phyloP scores from a whole-genome alignment of 2,329 filamentous ascomycete genomes.

The Trichoderma simmonsii region DNA sequence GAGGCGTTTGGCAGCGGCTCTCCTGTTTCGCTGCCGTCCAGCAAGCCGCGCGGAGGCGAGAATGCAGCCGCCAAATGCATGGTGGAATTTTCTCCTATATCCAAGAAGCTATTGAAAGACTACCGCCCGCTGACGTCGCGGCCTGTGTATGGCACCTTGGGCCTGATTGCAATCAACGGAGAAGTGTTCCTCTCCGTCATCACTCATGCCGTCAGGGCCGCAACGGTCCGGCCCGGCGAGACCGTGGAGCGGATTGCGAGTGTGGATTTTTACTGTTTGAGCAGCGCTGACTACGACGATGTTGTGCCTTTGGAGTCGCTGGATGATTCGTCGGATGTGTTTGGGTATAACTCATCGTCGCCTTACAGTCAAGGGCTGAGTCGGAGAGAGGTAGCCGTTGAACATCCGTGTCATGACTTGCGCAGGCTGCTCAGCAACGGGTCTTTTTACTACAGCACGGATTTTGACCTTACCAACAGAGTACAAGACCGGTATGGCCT shows the following conservation, averaged over 20 bases:
- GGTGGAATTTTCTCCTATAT: constrained; percentile 74
- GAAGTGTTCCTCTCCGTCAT: constrained; percentile 93
- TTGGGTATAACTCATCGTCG: constrained; percentile 45
- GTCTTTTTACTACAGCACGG: constrained; percentile 97
- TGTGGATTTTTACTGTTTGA: constrained; percentile 92
- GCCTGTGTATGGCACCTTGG: constrained; percentile 80
- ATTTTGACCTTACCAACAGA: constrained; percentile 93
- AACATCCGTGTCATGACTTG: constrained; percentile 86
- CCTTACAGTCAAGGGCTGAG: constrained; percentile 47
- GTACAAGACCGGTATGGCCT: constrained; percentile 72
- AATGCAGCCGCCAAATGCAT: constrained; percentile 65
- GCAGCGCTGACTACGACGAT: constrained; percentile 80
- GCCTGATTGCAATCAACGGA: constrained; percentile 75
- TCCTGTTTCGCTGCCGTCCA: constrained; percentile 50
- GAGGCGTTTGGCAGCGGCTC: constrained; percentile 59
- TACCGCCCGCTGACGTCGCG: constrained; percentile 73
- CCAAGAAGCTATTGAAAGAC: constrained; percentile 65
- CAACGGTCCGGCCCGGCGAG: constrained; percentile 80
- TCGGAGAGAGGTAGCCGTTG: constrained; percentile 66
- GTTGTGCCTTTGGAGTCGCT: constrained; percentile 56
- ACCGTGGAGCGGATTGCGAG: constrained; percentile 81
- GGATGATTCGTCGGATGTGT: constrained; percentile 50
- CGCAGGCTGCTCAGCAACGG: constrained; percentile 91
- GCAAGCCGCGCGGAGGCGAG: constrained; percentile 44
- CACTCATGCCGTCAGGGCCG: constrained; percentile 73